Conservation (phyloP, 495 filamentous ascomycete genomes). For the Penicillium cosmopolitanum region DNA sequence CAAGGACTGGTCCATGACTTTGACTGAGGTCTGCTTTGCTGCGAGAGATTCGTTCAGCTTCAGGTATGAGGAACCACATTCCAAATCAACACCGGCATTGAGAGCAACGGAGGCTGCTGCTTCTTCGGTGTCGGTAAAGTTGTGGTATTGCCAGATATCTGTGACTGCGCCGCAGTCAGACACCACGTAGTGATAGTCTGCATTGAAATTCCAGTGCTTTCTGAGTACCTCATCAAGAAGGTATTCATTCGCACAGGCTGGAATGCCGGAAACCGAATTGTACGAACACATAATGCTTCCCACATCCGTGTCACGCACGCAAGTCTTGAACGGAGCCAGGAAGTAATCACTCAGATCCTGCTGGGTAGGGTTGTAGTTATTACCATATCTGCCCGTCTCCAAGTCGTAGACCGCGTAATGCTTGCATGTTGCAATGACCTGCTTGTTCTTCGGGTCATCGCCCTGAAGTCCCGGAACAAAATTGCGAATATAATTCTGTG, state of each 20-base stretch:
- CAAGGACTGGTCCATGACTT: slow-evolving; percentile 48
- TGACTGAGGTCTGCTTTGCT: slow-evolving; percentile 43
- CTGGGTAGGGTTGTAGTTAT: slow-evolving; percentile 50
- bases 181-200: slow-evolving; percentile 50
- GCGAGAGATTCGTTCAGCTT: slow-evolving; percentile 46
- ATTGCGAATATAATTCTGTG: slow-evolving; percentile 53
- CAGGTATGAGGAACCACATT: slow-evolving; percentile 51
- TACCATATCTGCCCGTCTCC: slow-evolving; percentile 52
- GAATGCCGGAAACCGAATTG: slow-evolving; percentile 57
- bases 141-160: slow-evolving; percentile 53
- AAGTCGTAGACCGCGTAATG: slow-evolving; percentile 65
- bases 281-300: slow-evolving; percentile 59
- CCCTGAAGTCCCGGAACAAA: slow-evolving; percentile 60
- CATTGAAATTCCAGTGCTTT: slow-evolving; percentile 52
- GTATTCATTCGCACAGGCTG: slow-evolving; percentile 54
- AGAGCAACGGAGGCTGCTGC: slow-evolving; percentile 52
- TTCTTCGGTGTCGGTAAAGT: slow-evolving; percentile 46
- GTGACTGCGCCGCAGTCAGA: slow-evolving; percentile 53
- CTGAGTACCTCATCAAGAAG: slow-evolving; percentile 55
- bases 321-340: slow-evolving; percentile 52
- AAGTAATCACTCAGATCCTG: slow-evolving; percentile 59
- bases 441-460: slow-evolving; percentile 35
- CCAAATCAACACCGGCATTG: slow-evolving; percentile 58
- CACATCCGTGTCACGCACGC: slow-evolving; percentile 54
- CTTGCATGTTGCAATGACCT: slow-evolving; percentile 61